Conservation (phyloP, 805 yeast genomes). For the Pichia eremophila region DNA sequence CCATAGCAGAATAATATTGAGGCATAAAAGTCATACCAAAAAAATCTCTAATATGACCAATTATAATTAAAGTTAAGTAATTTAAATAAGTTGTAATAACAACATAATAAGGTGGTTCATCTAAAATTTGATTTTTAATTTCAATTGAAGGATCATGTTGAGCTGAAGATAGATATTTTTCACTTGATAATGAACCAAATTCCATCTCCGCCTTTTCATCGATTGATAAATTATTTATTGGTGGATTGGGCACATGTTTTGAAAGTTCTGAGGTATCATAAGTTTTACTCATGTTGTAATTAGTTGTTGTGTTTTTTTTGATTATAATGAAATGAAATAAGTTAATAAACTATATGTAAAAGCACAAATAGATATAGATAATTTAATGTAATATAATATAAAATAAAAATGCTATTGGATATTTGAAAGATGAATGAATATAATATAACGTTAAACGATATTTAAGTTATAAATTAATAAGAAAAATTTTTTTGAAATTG, state of each 20-base stretch:
- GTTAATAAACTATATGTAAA: too few relatives aligned
- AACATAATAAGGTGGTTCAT: slow-evolving; percentile 80
- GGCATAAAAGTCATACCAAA: slow-evolving; percentile 69
- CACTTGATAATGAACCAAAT: slow-evolving; percentile 60
- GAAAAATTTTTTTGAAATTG: too few relatives aligned
- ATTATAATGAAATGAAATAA: too few relatives aligned
- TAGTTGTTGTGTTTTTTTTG: too few relatives aligned
- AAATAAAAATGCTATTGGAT: too few relatives aligned
- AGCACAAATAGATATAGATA: too few relatives aligned
- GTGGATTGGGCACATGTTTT: slow-evolving; percentile 26
- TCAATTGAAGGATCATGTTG: slow-evolving; percentile 49
- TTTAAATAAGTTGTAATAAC: slow-evolving; percentile 76
- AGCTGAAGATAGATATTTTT: slow-evolving; percentile 56
- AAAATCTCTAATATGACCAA: slow-evolving; percentile 88
- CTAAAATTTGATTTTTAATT: slow-evolving; percentile 51
- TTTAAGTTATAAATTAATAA: too few relatives aligned
- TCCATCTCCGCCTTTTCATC: slow-evolving; percentile 49
- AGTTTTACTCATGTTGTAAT: slow-evolving; percentile 1
- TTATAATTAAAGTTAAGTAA: slow-evolving; percentile 72
- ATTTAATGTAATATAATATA: too few relatives aligned
- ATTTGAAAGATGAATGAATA: too few relatives aligned
- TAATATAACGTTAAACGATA: too few relatives aligned
- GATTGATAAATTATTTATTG: slow-evolving; percentile 17
- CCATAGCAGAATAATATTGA: slow-evolving; percentile 51
- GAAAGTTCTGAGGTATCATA: slow-evolving; percentile 7